A percentile compares a stretch with the other conserved stretches of the same genome.
Evolutionary conservation across 805 yeast species (phyloP).

Genomic region (Pichia exigua): DNA sequence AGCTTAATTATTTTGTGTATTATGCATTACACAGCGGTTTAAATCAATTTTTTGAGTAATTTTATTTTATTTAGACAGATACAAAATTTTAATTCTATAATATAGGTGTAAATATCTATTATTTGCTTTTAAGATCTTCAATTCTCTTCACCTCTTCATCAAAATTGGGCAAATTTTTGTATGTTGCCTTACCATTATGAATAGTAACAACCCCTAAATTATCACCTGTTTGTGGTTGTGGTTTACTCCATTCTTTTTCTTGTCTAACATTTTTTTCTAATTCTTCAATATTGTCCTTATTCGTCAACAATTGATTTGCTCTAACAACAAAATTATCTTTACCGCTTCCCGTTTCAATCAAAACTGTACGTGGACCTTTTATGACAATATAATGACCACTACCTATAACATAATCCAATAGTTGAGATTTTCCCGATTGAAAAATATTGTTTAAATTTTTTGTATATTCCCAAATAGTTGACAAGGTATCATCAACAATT

Average conservation of each 20-base stretch:
- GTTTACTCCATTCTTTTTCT: slow-evolving; percentile 15
- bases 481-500: background rate
- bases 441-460: background rate
- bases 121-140: slow-evolving; percentile 17
- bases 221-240: slow-evolving; percentile 30
- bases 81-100: background rate
- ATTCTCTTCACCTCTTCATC: slow-evolving; percentile 28
- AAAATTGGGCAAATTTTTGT: slow-evolving; percentile 39
- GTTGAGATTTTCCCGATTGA: background rate
- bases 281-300: slow-evolving; percentile 7
- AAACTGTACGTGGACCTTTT: slow-evolving; percentile 46
- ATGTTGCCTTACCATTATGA: slow-evolving; percentile 33
- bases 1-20: too few relatives aligned
- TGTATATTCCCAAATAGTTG: background rate
- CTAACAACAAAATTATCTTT: slow-evolving; percentile 17
- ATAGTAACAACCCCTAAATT: slow-evolving; percentile 42
- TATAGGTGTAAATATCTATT: background rate
- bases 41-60: background rate
- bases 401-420: slow-evolving; percentile 21
- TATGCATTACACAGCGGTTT: too few relatives aligned
- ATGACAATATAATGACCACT: slow-evolving; percentile 41
- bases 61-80: background rate
- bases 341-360: slow-evolving; percentile 39
- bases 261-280: slow-evolving; percentile 20
- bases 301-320: background rate